Conservation (phyloP, 768 basidiomycete species). For the Suillus americanus region DNA sequence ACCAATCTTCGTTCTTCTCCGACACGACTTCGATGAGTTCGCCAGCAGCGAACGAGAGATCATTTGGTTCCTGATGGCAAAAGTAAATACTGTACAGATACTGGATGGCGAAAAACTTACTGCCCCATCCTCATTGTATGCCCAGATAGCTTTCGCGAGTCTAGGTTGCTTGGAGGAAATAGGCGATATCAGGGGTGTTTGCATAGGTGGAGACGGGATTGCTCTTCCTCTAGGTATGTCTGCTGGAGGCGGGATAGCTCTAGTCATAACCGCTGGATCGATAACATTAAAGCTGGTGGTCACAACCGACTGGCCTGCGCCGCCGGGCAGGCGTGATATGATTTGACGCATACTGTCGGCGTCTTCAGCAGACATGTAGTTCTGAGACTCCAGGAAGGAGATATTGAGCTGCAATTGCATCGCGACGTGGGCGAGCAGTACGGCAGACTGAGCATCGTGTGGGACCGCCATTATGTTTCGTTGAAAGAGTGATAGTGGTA, state of each 20-base stretch:
- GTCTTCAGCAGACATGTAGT: conserved; percentile 50
- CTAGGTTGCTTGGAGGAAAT: conserved; percentile 7
- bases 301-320: conserved; percentile 18
- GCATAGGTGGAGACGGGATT: conserved; percentile 14
- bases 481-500: not conserved
- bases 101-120: conserved; percentile 30
- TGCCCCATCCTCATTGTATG: conserved; percentile 59
- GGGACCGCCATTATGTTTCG: conserved; percentile 21
- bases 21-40: conserved; percentile 78
- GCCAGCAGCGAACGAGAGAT: conserved; percentile 73
- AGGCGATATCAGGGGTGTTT: not conserved
- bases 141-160: conserved; percentile 53
- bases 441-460: conserved; percentile 32
- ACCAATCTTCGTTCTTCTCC: conserved; percentile 87
- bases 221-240: conserved; percentile 11
- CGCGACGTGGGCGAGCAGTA: conserved; percentile 59
- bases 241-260: not conserved
- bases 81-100: conserved; percentile 9
- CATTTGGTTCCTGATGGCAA: conserved; percentile 64
- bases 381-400: conserved; percentile 55
- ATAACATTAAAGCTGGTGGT: conserved; percentile 12
- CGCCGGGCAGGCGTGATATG: conserved; percentile 43
- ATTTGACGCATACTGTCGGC: conserved; percentile 42
- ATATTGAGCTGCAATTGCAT: conserved; percentile 57
- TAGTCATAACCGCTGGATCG: conserved; percentile 7